Base-by-base conservation (phyloP, 1,139 yeast genomes). In the Scheffersomyces titani region DNA sequence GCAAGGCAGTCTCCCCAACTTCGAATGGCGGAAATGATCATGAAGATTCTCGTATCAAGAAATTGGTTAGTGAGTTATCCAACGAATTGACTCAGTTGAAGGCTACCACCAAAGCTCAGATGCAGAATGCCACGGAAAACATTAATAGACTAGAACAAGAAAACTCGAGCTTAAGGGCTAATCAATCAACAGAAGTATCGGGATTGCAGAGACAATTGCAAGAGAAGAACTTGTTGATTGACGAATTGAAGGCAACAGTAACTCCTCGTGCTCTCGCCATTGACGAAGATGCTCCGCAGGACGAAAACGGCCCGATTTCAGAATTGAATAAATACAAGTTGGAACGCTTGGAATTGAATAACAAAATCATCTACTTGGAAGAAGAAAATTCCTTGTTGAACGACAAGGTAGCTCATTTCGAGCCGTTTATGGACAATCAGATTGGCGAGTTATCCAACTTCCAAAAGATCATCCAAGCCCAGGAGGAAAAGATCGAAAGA, bases 341-440 rank as follows among this genome's bases (percentile, higher is more conserved):
- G 56, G 79, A 76, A 57, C 69, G 77, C 63, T 70, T 82, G 55
- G 84, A 80, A 57, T 69, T 82, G 62, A 77, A 75, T 59, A 79
- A 84, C 58, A 81, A 76, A 57, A 68, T 80, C 59, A 74, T 80
- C 24, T 74, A 83, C 57, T 69, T 85, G 55, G 78, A 77, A 52
- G 74, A 80, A 54, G 87, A 87, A 59, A 84, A 85, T 59, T 57
- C 70, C 2, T 63, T 64, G 5, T 68, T 86, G 59, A 73, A 70
- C 47, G 73, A 74, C 16, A 81, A 81, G 61, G 60, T 83, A 20
- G 67, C 61, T 0, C 80, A 80, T 49, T 78, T 85, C 58, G 87
- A 86, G 63, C 82, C 86, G 3, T 75, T 86, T 54, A 80, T 88
- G 75, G 76, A 82, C 56, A 77, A 82, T 51, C 87, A 86, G 63